A percentile compares a stretch with the other conserved stretches of the same genome.
Conservation (phyloP, 2,329 filamentous ascomycete genomes). For the Calonectria fujianensis region DNA sequence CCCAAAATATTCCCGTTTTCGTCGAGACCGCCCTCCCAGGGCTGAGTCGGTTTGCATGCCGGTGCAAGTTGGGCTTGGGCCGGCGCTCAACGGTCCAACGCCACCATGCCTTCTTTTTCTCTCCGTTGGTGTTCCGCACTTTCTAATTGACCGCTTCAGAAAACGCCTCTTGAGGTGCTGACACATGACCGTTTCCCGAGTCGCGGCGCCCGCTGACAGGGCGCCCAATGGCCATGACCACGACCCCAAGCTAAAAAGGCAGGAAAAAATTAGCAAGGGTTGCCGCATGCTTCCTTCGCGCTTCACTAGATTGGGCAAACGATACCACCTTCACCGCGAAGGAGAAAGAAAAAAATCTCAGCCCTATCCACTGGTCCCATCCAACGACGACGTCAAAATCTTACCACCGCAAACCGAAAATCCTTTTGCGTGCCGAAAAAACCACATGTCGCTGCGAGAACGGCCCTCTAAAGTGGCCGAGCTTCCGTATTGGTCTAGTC, state of each 20-base stretch:
- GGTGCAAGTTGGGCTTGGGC: constrained; percentile 1
- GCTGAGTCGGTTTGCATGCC: not conserved
- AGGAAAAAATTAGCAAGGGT: constrained; percentile 16
- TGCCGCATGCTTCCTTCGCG: constrained; percentile 20
- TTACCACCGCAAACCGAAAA: constrained; percentile 17
- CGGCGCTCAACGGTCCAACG: constrained; percentile 17
- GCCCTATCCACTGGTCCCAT: constrained; percentile 27
- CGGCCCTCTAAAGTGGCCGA: not conserved
- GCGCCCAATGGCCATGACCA: not conserved
- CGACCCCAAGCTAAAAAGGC: not conserved
- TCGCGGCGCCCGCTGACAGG: not conserved
- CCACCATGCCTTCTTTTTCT: not conserved
- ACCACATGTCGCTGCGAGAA: not conserved
- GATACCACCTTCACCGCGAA: constrained; percentile 7
- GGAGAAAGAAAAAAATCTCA: constrained; percentile 10
- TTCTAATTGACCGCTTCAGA: constrained; percentile 5
- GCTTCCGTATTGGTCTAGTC: constrained; percentile 15
- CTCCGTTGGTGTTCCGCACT: not conserved
- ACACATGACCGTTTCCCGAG: constrained; percentile 8
- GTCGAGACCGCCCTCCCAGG: not conserved
- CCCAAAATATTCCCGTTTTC: not conserved
- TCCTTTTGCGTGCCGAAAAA: not conserved
- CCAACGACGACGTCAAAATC: not conserved
- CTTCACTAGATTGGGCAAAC: constrained; percentile 9
- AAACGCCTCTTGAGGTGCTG: not conserved